Evolutionary conservation across 345 rosid species (phyloP).

Genomic region (Gossypium rotundifolium): DNA sequence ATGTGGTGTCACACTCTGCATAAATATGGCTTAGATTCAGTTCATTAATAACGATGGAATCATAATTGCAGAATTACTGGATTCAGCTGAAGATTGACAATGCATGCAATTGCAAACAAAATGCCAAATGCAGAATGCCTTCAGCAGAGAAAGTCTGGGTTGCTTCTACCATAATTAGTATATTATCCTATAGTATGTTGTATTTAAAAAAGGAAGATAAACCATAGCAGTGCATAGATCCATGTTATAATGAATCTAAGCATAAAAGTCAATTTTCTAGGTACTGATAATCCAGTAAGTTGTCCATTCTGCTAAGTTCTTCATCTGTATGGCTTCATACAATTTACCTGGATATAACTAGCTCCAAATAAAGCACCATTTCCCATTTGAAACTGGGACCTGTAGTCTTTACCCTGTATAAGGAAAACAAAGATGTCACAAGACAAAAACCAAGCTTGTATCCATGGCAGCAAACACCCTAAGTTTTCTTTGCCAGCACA

Average conservation of each 20-base stretch:
- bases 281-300: neutral
- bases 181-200: neutral
- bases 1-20: conserved; percentile 72
- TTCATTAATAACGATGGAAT: neutral
- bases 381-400: conserved; percentile 79
- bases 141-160: neutral
- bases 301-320: neutral
- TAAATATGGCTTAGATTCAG: conserved; percentile 1
- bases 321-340: neutral
- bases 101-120: neutral
- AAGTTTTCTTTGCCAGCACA: neutral
- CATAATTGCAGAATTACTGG: neutral
- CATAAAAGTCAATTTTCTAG: neutral
- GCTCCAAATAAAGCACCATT: conserved; percentile 84
- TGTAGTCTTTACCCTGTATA: conserved; percentile 70
- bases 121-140: neutral
- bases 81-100: neutral
- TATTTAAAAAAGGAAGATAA: neutral
- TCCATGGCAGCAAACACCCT: neutral
- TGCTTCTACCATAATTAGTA: neutral
- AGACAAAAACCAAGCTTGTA: conserved; percentile 5
- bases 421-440: neutral
- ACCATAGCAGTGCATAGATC: neutral
- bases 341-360: conserved; percentile 84
- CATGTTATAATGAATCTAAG: neutral